Base-by-base conservation (phyloP, 352 stramenopile genomes). In the Pythium insidiosum region DNA sequence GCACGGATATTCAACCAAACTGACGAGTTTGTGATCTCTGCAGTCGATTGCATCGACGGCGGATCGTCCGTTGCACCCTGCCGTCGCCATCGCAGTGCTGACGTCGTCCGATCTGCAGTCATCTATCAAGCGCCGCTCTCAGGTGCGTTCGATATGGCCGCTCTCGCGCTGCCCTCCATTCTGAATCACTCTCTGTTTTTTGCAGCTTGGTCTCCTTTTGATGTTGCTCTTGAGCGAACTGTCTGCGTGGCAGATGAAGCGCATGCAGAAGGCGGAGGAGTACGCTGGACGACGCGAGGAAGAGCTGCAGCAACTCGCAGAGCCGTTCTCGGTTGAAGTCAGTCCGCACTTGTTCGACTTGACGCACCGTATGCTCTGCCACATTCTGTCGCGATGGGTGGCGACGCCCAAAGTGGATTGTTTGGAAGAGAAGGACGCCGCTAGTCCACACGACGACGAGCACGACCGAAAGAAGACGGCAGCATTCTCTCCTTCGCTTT, bases 161-260 rank as follows among this genome's bases (percentile, higher is more conserved):
- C 9, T 33, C 9, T 33, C n/a, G n/a, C n/a, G n/a, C n/a, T 33
- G 28, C 9, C 28, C 9, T 33, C 9, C 28, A 33, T 33, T 33
- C 50, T 41, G 26, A 47, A 18, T 53, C 5, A 48, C 36, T 23
- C 15, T 12, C 12, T 33, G 38, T 10, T 35, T 39, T 30, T 18
- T 61, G 30, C 40, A 91, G 81, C 50, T 94, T 6, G 79, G 75
- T 1, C 67, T 92, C 49, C 50, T 92, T 24, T 33, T 89, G 39
- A 49, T 94, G 19, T 61, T 69, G 38, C 68, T 94, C 28, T 36
- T 94, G 21, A 84, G 79, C 16, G 79, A 91, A 22, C 41, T 94
- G 3, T 88, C 79, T 3, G 70, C 73, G 20, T 94, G 82, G 79
- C 78, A 94, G 65, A 92, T 94, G 77, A 88, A 92, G 39, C 78